Base-by-base conservation (phyloP, 2,329 filamentous ascomycete genomes). In the Cryphonectria nitschkei region DNA sequence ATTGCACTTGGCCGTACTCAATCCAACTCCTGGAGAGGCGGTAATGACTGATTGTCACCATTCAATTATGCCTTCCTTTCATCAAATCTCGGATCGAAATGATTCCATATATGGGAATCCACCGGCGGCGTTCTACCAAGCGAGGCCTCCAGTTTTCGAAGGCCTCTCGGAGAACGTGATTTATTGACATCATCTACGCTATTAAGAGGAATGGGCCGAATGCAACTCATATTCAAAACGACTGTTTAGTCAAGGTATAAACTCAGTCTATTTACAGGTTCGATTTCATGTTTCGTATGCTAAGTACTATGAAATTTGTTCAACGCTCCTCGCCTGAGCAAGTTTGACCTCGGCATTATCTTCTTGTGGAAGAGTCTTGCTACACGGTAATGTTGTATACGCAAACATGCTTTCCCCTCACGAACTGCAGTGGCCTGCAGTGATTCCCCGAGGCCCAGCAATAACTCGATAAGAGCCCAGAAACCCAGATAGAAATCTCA, bases 331-430 rank as follows among this genome's bases (percentile, higher is more conserved):
- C n/a, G 52, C 6, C 54, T 58, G 14, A 16, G 26, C 54, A 19
- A 29, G 8, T 32, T 58, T 58, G 54, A 58, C 54, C 54, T 58
- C 54, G 54, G 29, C 54, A 58, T 58, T 58, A 58, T 32, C 19
- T 2, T 22, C 29, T 14, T 56, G 52, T 26, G 22, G 52, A 9
- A 13, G n/a, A n/a, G 52, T 29, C 52, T 26, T 29, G 0, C n/a
- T 29, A 7, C 13, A 11, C 34, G 34, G 52, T 54, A 54, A 26
- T 22, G 16, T 4, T 22, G 1, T 22, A 22, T 6, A 22, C 22
- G 19, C 26, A 39, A 39, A 8, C 11, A 56, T 32, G 52, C 52
- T 34, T 58, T 34, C 54, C 54, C 29, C 29, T 58, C 54, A 58
- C 54, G 19, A 39, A 39, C 37, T 39, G 9, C 37, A 52, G 26